Base-by-base conservation (phyloP, 768 basidiomycete genomes). In the Mycena metata region DNA sequence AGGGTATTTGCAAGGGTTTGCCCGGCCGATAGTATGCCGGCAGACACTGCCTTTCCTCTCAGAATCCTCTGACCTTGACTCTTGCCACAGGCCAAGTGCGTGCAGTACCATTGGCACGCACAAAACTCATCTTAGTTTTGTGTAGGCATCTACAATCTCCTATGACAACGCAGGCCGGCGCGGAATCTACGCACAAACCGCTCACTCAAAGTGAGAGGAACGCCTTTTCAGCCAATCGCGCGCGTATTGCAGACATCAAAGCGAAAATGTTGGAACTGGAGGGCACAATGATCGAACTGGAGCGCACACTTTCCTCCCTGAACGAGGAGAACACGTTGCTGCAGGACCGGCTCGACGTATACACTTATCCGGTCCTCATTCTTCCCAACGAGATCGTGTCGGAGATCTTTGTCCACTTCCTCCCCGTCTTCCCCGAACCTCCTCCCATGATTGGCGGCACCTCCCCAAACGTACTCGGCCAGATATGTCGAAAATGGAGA, bases 341-440 rank as follows among this genome's bases (percentile, higher is more conserved):
- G n/a, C 33, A 60, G 35, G 35, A 15, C 13, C 36, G 47, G 15
- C 60, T 51, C 49, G 49, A 43, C 42, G 51, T 30, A 24, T 62
- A 42, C 51, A 35, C n/a, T 16, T 62, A 54, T 24, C 61, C 51
- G 19, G 51, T 54, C 51, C 26, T 62, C 10, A 62, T 21, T 6
- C 24, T 65, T 1, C 64, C 55, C 15, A 35, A 30, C 39, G 64
- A 65, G 49, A 57, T 57, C 45, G 55, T 57, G 0, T 41, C 45
- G 5, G 45, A 56, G 39, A 58, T 57, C 36, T 65, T 65, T 35
- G 23, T 49, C 23, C 54, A 57, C 17, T 47, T 65, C 55, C 54
- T 65, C 24, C 64, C 64, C 1, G 13, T 16, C 8, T 59, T 51
- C 23, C 64, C 47, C 2, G 7, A 42, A 30, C n/a, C 15, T 9